Evolutionary conservation across 1,284 basidiomycete genomes (phyloP).

Genomic region (Tilletia setariae): DNA sequence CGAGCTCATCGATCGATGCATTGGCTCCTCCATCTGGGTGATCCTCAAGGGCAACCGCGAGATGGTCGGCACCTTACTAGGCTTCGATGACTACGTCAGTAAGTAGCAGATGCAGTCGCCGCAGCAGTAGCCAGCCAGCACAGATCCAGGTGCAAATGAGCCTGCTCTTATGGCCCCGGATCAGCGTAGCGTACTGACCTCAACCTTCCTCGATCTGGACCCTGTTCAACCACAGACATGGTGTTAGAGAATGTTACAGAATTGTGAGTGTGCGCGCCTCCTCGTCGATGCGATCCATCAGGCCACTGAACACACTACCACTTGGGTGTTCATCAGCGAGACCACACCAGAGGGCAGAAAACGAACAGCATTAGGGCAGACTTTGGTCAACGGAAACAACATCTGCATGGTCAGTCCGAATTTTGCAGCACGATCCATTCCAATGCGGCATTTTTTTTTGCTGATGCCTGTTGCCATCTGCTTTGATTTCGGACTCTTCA

Average conservation of each 20-base stretch:
- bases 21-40: slow-evolving; percentile 55
- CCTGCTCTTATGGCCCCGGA: too few species aligned
- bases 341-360: slow-evolving; percentile 75
- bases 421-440: slow-evolving; percentile 22
- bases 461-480: too few species aligned
- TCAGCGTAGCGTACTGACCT: too few species aligned
- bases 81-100: slow-evolving; percentile 99
- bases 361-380: slow-evolving; percentile 80
- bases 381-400: slow-evolving; percentile 92
- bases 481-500: neutral
- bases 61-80: slow-evolving; percentile 81
- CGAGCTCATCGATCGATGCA: slow-evolving; percentile 55
- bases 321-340: slow-evolving; percentile 63
- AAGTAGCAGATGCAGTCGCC: too few species aligned
- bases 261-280: slow-evolving; percentile 64
- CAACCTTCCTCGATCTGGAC: too few species aligned
- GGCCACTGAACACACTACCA: neutral
- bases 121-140: too few species aligned
- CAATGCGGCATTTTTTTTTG: too few species aligned
- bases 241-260: slow-evolving; percentile 95
- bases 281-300: slow-evolving; percentile 10
- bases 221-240: slow-evolving; percentile 68
- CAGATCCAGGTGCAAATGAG: too few species aligned
- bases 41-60: slow-evolving; percentile 54
- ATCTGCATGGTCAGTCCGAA: slow-evolving; percentile 79